Conservation (phyloP, 2,329 filamentous ascomycete genomes). For the Aspergillaceae sp. region DNA sequence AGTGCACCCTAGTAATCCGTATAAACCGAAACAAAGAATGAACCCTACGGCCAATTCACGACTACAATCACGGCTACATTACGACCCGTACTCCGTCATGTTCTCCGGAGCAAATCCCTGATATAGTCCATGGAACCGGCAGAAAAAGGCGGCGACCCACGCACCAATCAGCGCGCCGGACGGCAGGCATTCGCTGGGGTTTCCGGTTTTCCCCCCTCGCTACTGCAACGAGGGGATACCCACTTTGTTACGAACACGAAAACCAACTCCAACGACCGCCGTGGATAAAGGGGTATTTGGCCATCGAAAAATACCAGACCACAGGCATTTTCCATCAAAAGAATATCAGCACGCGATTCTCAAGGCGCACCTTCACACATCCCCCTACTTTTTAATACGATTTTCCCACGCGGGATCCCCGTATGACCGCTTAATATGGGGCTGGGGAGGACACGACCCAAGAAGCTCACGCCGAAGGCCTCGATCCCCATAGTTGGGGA, state of each 20-base stretch:
- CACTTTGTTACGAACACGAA: no score
- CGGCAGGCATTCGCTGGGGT: no score
- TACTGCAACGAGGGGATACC: no score
- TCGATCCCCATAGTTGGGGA: conserved; percentile 80
- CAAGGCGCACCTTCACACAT: conserved; percentile 36
- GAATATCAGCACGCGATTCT: conserved; percentile 44
- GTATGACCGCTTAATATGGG: conserved; percentile 22
- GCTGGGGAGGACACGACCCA: conserved; percentile 42
- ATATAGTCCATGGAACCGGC: conserved; percentile 17
- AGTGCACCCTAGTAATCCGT: no score
- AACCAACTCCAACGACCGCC: neutral
- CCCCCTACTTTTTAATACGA: conserved; percentile 54
- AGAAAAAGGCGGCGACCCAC: no score
- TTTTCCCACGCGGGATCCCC: conserved; percentile 48
- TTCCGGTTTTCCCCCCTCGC: no score
- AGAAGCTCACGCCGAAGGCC: conserved; percentile 85
- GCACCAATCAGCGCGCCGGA: no score
- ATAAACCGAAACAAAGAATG: no score
- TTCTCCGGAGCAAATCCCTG: conserved; percentile 23
- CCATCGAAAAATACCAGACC: neutral
- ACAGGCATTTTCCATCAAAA: conserved; percentile 46
- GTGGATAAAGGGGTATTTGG: neutral
- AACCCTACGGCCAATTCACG: no score
- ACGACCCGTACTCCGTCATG: no score
- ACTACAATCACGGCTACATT: no score